Conservation (phyloP, 140 eudicot genomes). For the Ambrosia hybrid region DNA sequence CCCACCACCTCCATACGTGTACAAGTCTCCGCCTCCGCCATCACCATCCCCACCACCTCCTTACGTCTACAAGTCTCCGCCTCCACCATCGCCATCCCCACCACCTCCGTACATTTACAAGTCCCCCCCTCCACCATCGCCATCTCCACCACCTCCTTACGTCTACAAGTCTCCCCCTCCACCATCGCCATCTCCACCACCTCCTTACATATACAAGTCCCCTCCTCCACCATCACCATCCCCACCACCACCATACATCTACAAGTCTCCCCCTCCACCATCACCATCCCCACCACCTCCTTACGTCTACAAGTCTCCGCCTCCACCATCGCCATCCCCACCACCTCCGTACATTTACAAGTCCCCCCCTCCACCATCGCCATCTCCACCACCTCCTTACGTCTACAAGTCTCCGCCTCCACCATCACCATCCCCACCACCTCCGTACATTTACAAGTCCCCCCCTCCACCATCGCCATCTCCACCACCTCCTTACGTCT, state of each 20-base stretch:
- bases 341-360: constrained; percentile 14
- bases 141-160: constrained; percentile 27
- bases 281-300: constrained; percentile 21
- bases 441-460: constrained; percentile 9
- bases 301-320: neutral
- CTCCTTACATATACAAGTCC: constrained; percentile 20
- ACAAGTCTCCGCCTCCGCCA: constrained; percentile 23
- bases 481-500: constrained; percentile 10
- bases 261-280: neutral
- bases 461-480: constrained; percentile 17
- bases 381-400: constrained; percentile 15
- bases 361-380: neutral
- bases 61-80: constrained; percentile 23
- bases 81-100: constrained; percentile 32
- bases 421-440: constrained; percentile 19
- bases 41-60: constrained; percentile 28
- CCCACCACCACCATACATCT: constrained; percentile 11
- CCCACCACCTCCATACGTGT: constrained; percentile 26
- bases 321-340: constrained; percentile 17
- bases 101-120: constrained; percentile 7
- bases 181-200: constrained; percentile 14
- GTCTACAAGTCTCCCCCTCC: constrained; percentile 25
- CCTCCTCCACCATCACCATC: constrained; percentile 23
- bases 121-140: constrained; percentile 27
- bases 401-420: constrained; percentile 17